Conservation (phyloP, 345 rosid genomes). For the Gossypium rotundifolium region DNA sequence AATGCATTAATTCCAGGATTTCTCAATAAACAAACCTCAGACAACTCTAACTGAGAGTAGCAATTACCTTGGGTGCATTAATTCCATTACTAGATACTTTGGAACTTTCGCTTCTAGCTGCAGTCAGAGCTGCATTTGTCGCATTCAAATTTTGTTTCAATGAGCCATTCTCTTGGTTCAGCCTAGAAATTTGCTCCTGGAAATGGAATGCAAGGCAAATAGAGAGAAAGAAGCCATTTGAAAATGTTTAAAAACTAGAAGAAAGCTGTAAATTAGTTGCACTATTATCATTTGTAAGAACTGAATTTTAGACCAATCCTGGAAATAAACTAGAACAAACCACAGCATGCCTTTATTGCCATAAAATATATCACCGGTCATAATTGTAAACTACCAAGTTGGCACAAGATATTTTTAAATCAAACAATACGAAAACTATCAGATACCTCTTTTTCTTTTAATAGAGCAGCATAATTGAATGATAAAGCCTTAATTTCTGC, state of each 20-base stretch:
- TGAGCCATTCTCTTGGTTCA: conserved; percentile 78
- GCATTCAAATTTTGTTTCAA: conserved; percentile 61
- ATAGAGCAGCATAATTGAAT: conserved; percentile 81
- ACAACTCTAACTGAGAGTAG: neutral
- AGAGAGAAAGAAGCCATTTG: neutral
- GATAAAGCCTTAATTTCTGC: conserved; percentile 83
- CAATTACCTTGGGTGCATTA: conserved; percentile 34
- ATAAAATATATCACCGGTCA: neutral
- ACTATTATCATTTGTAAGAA: neutral
- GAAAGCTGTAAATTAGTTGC: neutral
- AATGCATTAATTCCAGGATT: neutral
- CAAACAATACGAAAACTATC: neutral
- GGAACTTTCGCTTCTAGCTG: conserved; percentile 41
- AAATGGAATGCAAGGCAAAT: conserved; percentile 7
- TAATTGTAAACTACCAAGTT: neutral
- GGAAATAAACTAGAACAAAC: neutral
- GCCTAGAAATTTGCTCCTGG: conserved; percentile 66
- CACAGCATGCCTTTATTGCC: conserved; percentile 1
- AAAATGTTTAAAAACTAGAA: neutral
- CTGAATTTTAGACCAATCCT: neutral
- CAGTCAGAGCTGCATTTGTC: conserved; percentile 46
- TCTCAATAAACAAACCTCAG: neutral
- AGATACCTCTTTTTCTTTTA: conserved; percentile 86
- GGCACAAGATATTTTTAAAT: neutral
- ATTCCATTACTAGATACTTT: conserved; percentile 35